A percentile compares a stretch with the other conserved stretches of the same genome.
Conservation (phyloP, 208 protist genomes). For the Wallacemonas rigidus region DNA sequence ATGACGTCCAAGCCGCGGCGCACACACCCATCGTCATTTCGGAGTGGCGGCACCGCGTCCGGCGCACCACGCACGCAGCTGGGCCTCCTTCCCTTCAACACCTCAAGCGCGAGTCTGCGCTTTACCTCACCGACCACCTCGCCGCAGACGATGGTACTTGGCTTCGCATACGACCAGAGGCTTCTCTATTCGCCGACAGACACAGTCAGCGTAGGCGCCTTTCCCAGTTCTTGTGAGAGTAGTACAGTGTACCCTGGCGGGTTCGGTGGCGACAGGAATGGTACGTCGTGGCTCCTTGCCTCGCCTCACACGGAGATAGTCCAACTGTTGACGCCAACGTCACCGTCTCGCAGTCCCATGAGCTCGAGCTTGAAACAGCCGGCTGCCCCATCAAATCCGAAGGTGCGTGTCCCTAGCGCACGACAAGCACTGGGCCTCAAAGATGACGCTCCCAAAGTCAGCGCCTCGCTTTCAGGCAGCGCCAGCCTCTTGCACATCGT, state of each 20-base stretch:
- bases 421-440: not conserved
- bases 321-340: slow-evolving; percentile 7
- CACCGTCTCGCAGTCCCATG: slow-evolving; percentile 12
- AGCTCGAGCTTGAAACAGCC: slow-evolving; percentile 13
- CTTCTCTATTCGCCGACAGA: slow-evolving; percentile 18
- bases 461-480: not conserved
- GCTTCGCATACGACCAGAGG: slow-evolving; percentile 6
- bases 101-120: slow-evolving; percentile 1
- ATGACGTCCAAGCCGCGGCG: not conserved
- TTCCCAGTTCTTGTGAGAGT: slow-evolving; percentile 6
- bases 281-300: not conserved
- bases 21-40: slow-evolving; percentile 3
- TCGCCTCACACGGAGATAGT: slow-evolving; percentile 8
- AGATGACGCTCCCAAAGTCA: not conserved
- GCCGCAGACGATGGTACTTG: not conserved
- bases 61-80: not conserved
- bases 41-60: not conserved
- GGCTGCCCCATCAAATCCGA: not conserved
- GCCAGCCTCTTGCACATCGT: not conserved
- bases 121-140: not conserved
- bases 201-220: slow-evolving; percentile 4
- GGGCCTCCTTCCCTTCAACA: not conserved
- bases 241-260: not conserved
- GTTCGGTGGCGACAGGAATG: not conserved
- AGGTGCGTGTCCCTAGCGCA: not conserved